phyloP scores from a whole-genome alignment of 305 asterid genomes.

The Withania somnifera region DNA sequence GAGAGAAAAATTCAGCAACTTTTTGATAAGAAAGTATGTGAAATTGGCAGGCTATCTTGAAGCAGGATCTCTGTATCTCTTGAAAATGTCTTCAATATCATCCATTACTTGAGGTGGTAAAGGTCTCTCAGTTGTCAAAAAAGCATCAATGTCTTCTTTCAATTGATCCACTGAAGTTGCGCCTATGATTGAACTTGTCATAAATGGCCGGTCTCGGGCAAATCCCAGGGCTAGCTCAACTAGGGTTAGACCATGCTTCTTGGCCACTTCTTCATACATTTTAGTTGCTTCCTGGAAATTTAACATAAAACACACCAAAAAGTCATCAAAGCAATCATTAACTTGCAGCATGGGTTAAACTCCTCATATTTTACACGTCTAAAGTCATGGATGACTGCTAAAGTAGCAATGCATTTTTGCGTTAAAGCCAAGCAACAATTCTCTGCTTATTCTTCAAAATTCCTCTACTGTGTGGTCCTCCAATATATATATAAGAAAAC shows the following conservation, averaged over 20 bases:
- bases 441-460: neutral
- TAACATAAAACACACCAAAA: neutral
- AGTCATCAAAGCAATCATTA: neutral
- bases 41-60: neutral
- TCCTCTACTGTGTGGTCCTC: neutral
- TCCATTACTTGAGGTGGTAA: constrained; percentile 46
- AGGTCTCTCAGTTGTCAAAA: constrained; percentile 58
- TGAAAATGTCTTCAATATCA: constrained; percentile 59
- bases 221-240: constrained; percentile 79
- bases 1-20: neutral
- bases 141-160: constrained; percentile 61
- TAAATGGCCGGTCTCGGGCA: constrained; percentile 63
- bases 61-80: constrained; percentile 81
- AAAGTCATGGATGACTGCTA: neutral
- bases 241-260: constrained; percentile 60
- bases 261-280: constrained; percentile 56
- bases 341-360: neutral
- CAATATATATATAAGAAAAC: neutral
- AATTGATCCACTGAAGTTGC: constrained; percentile 75
- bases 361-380: neutral
- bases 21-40: neutral
- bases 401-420: neutral
- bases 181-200: constrained; percentile 72
- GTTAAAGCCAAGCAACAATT: neutral
- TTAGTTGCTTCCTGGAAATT: constrained; percentile 63